A percentile compares a stretch with the other conserved stretches of the same genome.
These are phyloP conservation scores for Persicaria tinctoria DNA, from an alignment of 148 eudicot genomes.

Conservation along the genomic window DNA sequence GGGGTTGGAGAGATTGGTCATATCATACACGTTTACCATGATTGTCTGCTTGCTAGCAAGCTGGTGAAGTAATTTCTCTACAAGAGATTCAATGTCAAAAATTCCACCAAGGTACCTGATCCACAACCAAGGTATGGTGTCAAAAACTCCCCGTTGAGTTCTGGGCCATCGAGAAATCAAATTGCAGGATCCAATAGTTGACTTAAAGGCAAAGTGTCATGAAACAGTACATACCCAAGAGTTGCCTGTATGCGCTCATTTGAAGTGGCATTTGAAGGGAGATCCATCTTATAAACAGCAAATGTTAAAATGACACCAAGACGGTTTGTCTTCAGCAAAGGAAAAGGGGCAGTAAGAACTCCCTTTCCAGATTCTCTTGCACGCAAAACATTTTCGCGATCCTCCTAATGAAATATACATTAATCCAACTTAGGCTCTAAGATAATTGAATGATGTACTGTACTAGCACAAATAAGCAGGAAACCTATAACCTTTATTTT, in stretches of 20 bases:
- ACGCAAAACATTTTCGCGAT: slow-evolving; percentile 90
- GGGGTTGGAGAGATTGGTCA: slow-evolving; percentile 56
- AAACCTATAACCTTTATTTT: neutral
- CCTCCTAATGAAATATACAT: slow-evolving; percentile 52
- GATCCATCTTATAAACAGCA: slow-evolving; percentile 84
- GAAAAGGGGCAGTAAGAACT: slow-evolving; percentile 91
- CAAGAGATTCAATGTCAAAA: slow-evolving; percentile 89
- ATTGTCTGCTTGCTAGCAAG: slow-evolving; percentile 95
- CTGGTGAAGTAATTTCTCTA: slow-evolving; percentile 93
- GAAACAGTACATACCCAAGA: slow-evolving; percentile 51
- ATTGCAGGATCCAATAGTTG: neutral
- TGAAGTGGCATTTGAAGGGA: slow-evolving; percentile 71
- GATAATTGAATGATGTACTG: slow-evolving; percentile 3
- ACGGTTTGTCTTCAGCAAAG: slow-evolving; percentile 75
- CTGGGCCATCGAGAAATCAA: neutral
- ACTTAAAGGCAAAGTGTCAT: neutral
- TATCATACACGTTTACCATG: slow-evolving; percentile 84
- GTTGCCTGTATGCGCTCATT: slow-evolving; percentile 62
- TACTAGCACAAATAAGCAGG: neutral
- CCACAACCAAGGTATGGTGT: neutral
- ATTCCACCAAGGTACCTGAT: slow-evolving; percentile 93
- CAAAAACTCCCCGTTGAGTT: neutral
- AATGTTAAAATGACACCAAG: slow-evolving; percentile 94
- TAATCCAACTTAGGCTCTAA: slow-evolving; percentile 7
- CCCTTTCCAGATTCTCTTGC: slow-evolving; percentile 95